A percentile compares a stretch with the other conserved stretches of the same genome.
Conservation (phyloP, 495 filamentous ascomycete species). For the Lasiosphaeria ovina region DNA sequence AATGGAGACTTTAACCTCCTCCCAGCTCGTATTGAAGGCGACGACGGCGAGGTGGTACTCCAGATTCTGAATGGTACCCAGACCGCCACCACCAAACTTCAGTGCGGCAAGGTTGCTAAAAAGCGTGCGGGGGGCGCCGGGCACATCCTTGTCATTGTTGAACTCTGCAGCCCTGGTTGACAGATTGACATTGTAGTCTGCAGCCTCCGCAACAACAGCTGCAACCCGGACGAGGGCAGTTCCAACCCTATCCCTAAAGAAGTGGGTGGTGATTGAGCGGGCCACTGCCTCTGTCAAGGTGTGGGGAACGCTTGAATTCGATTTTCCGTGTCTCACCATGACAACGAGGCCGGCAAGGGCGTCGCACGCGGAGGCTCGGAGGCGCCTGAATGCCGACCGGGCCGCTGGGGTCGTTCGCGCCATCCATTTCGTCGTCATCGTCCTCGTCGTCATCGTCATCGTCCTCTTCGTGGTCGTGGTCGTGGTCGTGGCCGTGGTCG, state of each 20-base stretch:
- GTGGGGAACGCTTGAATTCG: not conserved
- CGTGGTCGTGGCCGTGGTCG: no score
- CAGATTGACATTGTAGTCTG: not conserved
- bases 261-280: not conserved
- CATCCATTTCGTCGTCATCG: slow-evolving; percentile 3
- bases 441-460: no score
- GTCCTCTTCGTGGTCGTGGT: no score
- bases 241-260: not conserved
- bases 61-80: not conserved
- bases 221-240: not conserved
- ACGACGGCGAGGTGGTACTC: not conserved
- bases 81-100: not conserved
- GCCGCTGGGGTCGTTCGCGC: slow-evolving; percentile 4
- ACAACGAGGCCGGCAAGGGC: slow-evolving; percentile 4
- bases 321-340: not conserved
- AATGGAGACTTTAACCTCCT: not conserved
- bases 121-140: not conserved
- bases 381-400: slow-evolving; percentile 3
- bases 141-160: not conserved
- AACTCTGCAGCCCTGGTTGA: not conserved
- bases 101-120: not conserved
- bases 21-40: not conserved
- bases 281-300: not conserved
- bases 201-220: not conserved
- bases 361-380: slow-evolving; percentile 1